Conservation (phyloP, 305 asterid genomes). For the Rubia balearica region DNA sequence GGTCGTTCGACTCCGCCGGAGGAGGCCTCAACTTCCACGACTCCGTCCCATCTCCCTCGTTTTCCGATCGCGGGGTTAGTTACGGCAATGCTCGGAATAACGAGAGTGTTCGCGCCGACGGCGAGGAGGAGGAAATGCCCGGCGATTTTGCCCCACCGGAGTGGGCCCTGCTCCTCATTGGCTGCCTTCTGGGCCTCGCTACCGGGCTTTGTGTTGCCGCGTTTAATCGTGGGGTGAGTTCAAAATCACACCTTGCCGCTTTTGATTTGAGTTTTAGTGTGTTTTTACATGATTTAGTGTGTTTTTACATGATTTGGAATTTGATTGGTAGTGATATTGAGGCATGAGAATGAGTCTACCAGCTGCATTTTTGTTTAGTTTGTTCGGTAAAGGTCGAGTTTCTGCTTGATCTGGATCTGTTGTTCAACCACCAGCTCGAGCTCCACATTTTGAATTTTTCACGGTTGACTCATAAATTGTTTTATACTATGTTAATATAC, state of each 20-base stretch:
- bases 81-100: constrained; percentile 14
- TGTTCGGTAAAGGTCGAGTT: neutral
- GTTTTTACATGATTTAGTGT: neutral
- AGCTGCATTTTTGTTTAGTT: neutral
- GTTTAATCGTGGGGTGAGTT: constrained; percentile 92
- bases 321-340: neutral
- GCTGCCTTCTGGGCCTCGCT: constrained; percentile 91
- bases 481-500: neutral
- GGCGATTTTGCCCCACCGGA: constrained; percentile 92
- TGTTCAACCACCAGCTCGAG: constrained; percentile 1
- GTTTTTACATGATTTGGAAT: neutral
- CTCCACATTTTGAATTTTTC: neutral
- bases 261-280: neutral
- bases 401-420: constrained; percentile 14
- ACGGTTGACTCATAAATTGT: neutral
- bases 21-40: constrained; percentile 18
- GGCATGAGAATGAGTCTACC: neutral
- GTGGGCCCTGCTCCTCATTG: constrained; percentile 92
- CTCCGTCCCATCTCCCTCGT: constrained; percentile 32
- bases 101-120: constrained; percentile 21
- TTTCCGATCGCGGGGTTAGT: constrained; percentile 30
- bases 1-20: constrained; percentile 28
- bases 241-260: neutral
- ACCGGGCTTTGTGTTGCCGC: constrained; percentile 87
- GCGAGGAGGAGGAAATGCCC: constrained; percentile 53